phyloP scores from a whole-genome alignment of 2,329 filamentous ascomycete species.

The Trichoderma atrobrunneum region DNA sequence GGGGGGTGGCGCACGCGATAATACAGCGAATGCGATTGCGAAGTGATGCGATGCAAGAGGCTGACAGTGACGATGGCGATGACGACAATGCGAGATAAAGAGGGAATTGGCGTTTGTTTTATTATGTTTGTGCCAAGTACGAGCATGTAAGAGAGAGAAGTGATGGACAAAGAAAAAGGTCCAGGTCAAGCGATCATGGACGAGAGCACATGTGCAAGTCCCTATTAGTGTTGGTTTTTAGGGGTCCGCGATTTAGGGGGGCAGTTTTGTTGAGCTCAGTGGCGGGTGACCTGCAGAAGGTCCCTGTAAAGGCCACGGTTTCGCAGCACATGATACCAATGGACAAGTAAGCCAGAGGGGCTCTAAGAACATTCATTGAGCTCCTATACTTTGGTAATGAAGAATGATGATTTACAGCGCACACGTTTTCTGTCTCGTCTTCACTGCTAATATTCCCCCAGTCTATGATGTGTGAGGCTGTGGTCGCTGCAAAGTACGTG shows the following conservation, averaged over 20 bases:
- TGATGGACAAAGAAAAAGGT: background rate
- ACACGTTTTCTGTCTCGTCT: background rate
- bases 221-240: background rate
- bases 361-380: too few relatives aligned
- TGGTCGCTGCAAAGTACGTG: background rate
- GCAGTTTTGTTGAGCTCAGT: constrained; percentile 8
- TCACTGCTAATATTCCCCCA: background rate
- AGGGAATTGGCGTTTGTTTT: background rate
- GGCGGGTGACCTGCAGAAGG: background rate
- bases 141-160: background rate
- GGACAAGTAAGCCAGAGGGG: background rate
- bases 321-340: background rate
- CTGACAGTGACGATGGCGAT: background rate
- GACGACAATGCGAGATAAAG: background rate
- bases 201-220: background rate
- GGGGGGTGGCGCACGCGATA: background rate
- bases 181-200: background rate
- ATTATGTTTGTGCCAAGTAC: background rate
- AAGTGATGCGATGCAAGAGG: background rate
- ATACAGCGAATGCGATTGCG: background rate
- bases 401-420: background rate
- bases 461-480: background rate
- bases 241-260: constrained; percentile 8
- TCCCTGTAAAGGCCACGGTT: background rate
- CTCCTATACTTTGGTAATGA: background rate